Percentiles rank a stretch among this genome's conserved stretches.
phyloP scores from a whole-genome alignment of 2,329 filamentous ascomycete genomes.

The Cercospora citrullina region DNA sequence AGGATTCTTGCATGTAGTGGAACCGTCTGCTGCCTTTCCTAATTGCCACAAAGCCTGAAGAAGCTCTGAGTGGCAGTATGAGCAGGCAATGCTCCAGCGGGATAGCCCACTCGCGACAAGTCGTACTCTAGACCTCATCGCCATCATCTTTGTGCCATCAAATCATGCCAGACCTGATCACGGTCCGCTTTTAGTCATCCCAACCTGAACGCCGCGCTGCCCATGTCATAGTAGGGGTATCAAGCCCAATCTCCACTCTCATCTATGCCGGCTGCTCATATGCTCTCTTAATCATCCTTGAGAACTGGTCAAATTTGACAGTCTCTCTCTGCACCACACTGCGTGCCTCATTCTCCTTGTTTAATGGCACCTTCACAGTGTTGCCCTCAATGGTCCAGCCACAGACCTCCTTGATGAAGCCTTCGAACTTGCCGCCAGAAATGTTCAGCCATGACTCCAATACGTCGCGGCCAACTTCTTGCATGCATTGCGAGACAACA shows the following conservation, averaged over 20 bases:
- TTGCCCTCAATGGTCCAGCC: slow-evolving; percentile 76
- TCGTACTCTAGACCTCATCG: not conserved
- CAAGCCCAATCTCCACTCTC: not conserved
- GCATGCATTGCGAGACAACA: slow-evolving; percentile 82
- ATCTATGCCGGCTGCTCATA: slow-evolving; percentile 73
- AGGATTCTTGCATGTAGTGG: too few species aligned
- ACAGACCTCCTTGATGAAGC: slow-evolving; percentile 58
- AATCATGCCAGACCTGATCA: slow-evolving; percentile 11
- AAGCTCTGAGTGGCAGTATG: too few species aligned
- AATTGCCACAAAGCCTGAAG: too few species aligned
- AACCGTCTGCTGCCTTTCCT: too few species aligned
- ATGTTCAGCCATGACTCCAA: slow-evolving; percentile 54
- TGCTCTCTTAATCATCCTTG: slow-evolving; percentile 74
- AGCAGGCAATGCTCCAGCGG: too few species aligned
- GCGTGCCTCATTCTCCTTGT: slow-evolving; percentile 97
- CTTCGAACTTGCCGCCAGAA: slow-evolving; percentile 48
- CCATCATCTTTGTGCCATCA: slow-evolving; percentile 5
- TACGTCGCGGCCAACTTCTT: slow-evolving; percentile 61
- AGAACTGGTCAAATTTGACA: slow-evolving; percentile 85
- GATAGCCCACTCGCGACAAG: too few species aligned
- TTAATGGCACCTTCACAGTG: slow-evolving; percentile 75
- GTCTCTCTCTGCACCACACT: slow-evolving; percentile 94
- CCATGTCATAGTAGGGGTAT: slow-evolving; percentile 14
- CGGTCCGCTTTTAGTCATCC: slow-evolving; percentile 11
- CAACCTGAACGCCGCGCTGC: slow-evolving; percentile 21